phyloP scores from a whole-genome alignment of 345 rosid species.

The Aurinia saxatilis region DNA sequence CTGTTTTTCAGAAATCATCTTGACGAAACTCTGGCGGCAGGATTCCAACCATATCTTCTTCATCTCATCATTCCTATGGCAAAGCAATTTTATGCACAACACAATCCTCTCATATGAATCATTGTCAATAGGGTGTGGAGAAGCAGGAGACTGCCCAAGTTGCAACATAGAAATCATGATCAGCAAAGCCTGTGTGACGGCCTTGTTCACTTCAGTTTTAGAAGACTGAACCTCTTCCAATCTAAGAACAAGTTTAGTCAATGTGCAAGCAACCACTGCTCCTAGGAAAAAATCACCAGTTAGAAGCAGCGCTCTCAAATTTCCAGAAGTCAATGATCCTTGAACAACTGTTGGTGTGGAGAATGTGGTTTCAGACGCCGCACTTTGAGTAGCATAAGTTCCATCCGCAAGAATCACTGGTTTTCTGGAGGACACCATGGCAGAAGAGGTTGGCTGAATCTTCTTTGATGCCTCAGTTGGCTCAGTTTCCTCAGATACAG shows the following conservation, averaged over 20 bases:
- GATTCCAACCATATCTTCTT: slow-evolving; percentile 85
- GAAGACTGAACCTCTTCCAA: slow-evolving; percentile 90
- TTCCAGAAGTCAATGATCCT: slow-evolving; percentile 58
- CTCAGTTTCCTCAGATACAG: slow-evolving; percentile 63
- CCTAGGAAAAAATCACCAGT: slow-evolving; percentile 97
- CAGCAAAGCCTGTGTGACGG: slow-evolving; percentile 57
- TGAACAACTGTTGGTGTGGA: slow-evolving; percentile 74
- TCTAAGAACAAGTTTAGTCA: slow-evolving; percentile 87
- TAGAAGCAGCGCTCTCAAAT: slow-evolving; percentile 84
- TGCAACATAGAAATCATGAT: slow-evolving; percentile 89
- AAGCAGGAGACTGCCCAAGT: slow-evolving; percentile 81
- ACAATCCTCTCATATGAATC: slow-evolving; percentile 87
- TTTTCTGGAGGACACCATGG: slow-evolving; percentile 63
- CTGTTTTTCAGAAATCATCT: slow-evolving; percentile 96
- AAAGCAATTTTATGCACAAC: slow-evolving; percentile 72
- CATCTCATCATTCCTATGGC: slow-evolving; percentile 72
- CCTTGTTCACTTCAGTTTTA: slow-evolving; percentile 69
- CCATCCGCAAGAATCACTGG: slow-evolving; percentile 92
- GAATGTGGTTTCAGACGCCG: slow-evolving; percentile 86
- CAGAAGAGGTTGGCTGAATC: slow-evolving; percentile 45
- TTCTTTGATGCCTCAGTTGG: slow-evolving; percentile 53
- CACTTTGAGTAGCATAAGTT: slow-evolving; percentile 86
- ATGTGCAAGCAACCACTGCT: slow-evolving; percentile 91
- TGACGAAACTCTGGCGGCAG: slow-evolving; percentile 88
- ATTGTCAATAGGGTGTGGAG: slow-evolving; percentile 89